Percentiles rank a stretch among this genome's conserved stretches.
phyloP scores from a whole-genome alignment of 768 basidiomycete genomes.

The Boletus sensibilis region DNA sequence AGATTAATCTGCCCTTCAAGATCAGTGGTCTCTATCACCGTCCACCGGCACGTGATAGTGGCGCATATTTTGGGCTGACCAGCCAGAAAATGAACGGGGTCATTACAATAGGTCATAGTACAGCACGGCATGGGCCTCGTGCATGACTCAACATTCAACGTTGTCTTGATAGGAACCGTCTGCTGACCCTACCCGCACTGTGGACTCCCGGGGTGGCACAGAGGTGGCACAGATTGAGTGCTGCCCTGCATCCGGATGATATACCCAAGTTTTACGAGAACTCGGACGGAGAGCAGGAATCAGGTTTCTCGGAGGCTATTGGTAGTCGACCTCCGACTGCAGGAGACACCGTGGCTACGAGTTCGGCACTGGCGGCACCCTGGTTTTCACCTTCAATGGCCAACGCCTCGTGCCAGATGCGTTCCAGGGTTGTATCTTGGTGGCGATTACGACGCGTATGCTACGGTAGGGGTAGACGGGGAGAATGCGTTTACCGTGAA shows the following conservation, averaged over 20 bases:
- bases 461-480: slow-evolving; percentile 58
- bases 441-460: slow-evolving; percentile 54
- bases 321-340: slow-evolving; percentile 32
- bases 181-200: slow-evolving; percentile 65
- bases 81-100: slow-evolving; percentile 56
- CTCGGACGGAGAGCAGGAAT: slow-evolving; percentile 61
- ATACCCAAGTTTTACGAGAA: slow-evolving; percentile 70
- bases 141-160: no score
- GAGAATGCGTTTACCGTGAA: slow-evolving; percentile 38
- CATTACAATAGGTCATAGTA: slow-evolving; percentile 55
- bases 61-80: slow-evolving; percentile 64
- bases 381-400: slow-evolving; percentile 69
- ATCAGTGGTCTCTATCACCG: slow-evolving; percentile 53
- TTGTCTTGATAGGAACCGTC: slow-evolving; percentile 50
- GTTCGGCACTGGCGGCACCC: slow-evolving; percentile 51
- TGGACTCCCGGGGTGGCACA: no score
- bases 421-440: slow-evolving; percentile 55
- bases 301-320: slow-evolving; percentile 38
- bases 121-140: background rate
- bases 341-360: slow-evolving; percentile 60
- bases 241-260: slow-evolving; percentile 66
- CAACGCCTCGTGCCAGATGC: slow-evolving; percentile 47
- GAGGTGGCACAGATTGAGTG: slow-evolving; percentile 66
- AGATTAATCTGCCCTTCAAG: no score
- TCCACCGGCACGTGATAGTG: slow-evolving; percentile 41